Conservation (phyloP, 2,329 filamentous ascomycete genomes). For the Trichoderma lentiforme region DNA sequence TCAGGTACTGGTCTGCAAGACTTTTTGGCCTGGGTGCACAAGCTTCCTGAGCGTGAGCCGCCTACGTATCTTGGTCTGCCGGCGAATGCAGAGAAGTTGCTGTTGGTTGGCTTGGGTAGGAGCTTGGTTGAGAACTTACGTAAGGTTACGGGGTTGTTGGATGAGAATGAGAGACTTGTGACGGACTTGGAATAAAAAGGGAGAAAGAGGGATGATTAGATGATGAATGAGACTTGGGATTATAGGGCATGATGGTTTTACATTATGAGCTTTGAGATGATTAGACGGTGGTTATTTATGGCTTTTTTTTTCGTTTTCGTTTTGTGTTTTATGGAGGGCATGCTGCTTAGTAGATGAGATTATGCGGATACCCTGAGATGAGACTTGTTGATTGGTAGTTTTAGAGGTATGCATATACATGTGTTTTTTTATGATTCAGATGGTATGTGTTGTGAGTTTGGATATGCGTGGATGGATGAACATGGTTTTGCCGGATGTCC, state of each 20-base stretch:
- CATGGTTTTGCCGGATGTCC: background rate
- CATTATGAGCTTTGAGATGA: background rate
- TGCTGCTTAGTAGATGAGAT: conserved; percentile 1
- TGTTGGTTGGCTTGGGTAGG: conserved; percentile 82
- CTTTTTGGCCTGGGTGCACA: conserved; percentile 88
- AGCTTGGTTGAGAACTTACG: conserved; percentile 81
- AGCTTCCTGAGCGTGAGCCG: conserved; percentile 89
- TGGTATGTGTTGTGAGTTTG: too few species aligned
- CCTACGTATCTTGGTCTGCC: conserved; percentile 92
- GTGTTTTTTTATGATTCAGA: background rate
- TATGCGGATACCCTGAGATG: conserved; percentile 7
- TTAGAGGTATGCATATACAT: conserved; percentile 3
- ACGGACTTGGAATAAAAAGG: conserved; percentile 46
- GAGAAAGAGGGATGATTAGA: background rate
- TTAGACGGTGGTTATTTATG: background rate
- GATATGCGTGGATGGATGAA: background rate
- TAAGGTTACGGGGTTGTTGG: conserved; percentile 80
- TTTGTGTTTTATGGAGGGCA: background rate
- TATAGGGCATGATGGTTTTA: background rate
- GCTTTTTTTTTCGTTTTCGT: background rate
- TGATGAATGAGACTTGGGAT: background rate
- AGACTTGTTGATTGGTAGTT: background rate
- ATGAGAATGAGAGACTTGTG: conserved; percentile 91
- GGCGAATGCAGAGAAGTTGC: conserved; percentile 91
- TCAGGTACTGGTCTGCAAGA: conserved; percentile 77